phyloP scores from a whole-genome alignment of 1,284 basidiomycete species.

The Austropuccinia psidii region DNA sequence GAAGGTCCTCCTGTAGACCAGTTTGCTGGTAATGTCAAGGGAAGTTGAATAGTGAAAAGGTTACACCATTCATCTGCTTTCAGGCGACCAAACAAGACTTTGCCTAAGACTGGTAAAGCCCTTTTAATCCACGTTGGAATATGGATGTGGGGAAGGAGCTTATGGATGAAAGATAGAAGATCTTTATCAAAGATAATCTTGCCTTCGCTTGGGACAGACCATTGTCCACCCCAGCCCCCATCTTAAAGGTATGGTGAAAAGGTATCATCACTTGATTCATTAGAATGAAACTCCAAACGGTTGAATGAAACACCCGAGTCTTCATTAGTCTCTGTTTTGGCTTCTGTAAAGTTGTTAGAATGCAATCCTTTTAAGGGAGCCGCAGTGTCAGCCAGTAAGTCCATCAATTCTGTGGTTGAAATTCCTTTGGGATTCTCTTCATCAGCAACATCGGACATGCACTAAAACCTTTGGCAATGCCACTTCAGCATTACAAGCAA shows the following conservation, averaged over 20 bases:
- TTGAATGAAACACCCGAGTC: background rate
- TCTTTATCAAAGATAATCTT: background rate
- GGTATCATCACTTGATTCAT: background rate
- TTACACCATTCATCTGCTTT: slow-evolving; percentile 34
- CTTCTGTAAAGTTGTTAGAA: background rate
- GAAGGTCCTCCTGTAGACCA: background rate
- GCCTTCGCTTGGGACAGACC: background rate
- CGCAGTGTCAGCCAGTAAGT: background rate
- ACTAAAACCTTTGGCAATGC: background rate
- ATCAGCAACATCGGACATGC: background rate
- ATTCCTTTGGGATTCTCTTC: background rate
- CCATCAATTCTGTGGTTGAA: background rate
- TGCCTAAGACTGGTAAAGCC: slow-evolving; percentile 19
- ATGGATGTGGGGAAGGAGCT: background rate
- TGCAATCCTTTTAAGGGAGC: background rate
- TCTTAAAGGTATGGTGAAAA: background rate
- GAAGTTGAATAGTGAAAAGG: slow-evolving; percentile 20
- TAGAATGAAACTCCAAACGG: background rate
- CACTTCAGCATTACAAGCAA: background rate
- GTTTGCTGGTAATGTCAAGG: background rate
- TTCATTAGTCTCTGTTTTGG: background rate
- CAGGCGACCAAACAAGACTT: slow-evolving; percentile 9
- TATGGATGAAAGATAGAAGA: background rate
- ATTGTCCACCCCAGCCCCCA: background rate
- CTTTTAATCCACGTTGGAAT: slow-evolving; percentile 20